Evolutionary conservation across 495 filamentous ascomycete genomes (phyloP), one percentile per base, ranked within the genome.

Genomic region (Penicillium roqueforti): DNA sequence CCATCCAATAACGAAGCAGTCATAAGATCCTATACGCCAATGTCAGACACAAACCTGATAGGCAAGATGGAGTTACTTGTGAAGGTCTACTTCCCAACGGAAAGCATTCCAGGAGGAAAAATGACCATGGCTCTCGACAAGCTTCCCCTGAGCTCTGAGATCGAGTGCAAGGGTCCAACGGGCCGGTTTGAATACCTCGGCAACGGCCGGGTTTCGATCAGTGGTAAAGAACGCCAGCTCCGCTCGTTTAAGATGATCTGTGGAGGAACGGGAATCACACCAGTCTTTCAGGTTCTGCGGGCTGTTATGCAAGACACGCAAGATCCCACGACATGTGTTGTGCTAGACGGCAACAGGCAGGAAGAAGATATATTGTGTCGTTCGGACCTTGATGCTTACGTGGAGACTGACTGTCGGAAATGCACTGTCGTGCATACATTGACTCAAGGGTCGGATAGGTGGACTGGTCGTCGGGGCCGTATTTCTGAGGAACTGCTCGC

Each of bases 81-180:
- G 51, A 97, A 97, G 66, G 75, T 97, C 42, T 97, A 97, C 70
- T 86, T 84, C 60, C 82, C 83, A 47, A 82, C 77, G 0, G 67
- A 69, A 11, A 70, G 74, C 16, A 61, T 55, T 6, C 78, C 77
- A 28, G 92, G 91, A 13, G 92, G 92, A 0, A 84, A 83, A 54
- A 96, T 97, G 92, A 91, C 88, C 16, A 80, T 83, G 67, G 87
- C 88, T 1, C 75, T 97, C 5, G 88, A 96, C 40, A 63, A 77
- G 20, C 74, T 96, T 1, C 78, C 86, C 3, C 60, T 90, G 1
- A 88, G 87, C 23, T 79, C 86, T 18, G 71, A 74, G 7, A 83
- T 93, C 31, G 88, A 96, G 23, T 88, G 95, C 76, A 96, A 96
- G 71, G 92, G 92, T 0, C 92, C 92, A 0, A 87, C 91, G 1